phyloP scores from a whole-genome alignment of 306 rosid genomes.

The Vachellia collinsii region DNA sequence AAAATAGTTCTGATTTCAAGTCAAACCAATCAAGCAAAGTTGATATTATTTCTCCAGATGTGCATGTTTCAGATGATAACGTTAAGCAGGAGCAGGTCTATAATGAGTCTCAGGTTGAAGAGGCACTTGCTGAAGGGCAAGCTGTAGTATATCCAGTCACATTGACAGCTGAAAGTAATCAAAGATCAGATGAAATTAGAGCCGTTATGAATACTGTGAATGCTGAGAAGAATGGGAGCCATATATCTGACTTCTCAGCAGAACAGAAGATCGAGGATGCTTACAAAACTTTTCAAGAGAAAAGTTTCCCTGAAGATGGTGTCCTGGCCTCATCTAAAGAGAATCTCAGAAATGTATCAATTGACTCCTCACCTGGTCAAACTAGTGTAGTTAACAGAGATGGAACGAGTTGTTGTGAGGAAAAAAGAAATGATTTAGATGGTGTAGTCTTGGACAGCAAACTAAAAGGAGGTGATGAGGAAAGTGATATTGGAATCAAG shows the following conservation, averaged over 20 bases:
- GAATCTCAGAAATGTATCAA: constrained; percentile 33
- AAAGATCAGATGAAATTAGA: constrained; percentile 39
- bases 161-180: constrained; percentile 29
- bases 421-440: constrained; percentile 35
- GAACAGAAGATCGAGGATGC: constrained; percentile 36
- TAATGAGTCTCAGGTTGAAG: constrained; percentile 32
- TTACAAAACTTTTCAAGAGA: constrained; percentile 24
- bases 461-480: constrained; percentile 37
- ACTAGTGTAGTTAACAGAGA: constrained; percentile 27
- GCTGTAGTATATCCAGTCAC: constrained; percentile 33
- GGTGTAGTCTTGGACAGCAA: constrained; percentile 36
- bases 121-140: constrained; percentile 44
- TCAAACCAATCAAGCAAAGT: constrained; percentile 40
- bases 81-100: constrained; percentile 28
- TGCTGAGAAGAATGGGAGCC: constrained; percentile 30
- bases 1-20: constrained; percentile 34
- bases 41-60: constrained; percentile 40
- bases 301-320: constrained; percentile 30
- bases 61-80: constrained; percentile 36
- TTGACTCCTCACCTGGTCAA: constrained; percentile 40
- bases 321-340: constrained; percentile 22
- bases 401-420: constrained; percentile 23
- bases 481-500: constrained; percentile 29
- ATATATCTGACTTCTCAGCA: constrained; percentile 20
- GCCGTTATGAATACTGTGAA: constrained; percentile 34